phyloP scores from a whole-genome alignment of 139 green algal species.

The Trebouxia sp. region DNA sequence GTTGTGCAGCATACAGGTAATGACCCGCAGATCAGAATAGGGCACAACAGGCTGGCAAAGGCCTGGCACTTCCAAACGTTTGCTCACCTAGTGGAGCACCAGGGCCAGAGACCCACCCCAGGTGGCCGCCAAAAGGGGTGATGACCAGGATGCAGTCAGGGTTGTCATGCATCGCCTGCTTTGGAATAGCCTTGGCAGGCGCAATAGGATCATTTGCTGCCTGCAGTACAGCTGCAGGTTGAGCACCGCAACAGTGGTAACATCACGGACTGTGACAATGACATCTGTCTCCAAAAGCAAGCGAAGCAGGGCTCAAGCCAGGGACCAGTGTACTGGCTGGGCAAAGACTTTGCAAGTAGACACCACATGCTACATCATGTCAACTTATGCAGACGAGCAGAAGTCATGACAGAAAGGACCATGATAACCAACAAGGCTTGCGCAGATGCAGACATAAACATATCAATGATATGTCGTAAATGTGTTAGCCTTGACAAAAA shows the following conservation, averaged over 20 bases:
- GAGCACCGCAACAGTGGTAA: too few species aligned
- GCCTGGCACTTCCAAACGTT: background rate
- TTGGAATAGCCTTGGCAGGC: constrained; percentile 73
- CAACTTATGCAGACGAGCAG: background rate
- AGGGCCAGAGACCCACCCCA: constrained; percentile 73
- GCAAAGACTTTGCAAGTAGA: too few species aligned
- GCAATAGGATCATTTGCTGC: constrained; percentile 90
- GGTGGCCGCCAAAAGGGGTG: constrained; percentile 76
- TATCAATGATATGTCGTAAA: too few species aligned
- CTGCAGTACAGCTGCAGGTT: constrained; percentile 38
- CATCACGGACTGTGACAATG: too few species aligned
- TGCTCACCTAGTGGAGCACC: constrained; percentile 52
- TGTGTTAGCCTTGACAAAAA: too few species aligned
- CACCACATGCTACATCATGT: background rate
- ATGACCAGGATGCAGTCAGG: constrained; percentile 65
- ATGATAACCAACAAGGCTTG: background rate
- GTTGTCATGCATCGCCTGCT: constrained; percentile 63
- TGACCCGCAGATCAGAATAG: background rate
- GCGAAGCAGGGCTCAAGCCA: background rate
- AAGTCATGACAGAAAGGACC: background rate
- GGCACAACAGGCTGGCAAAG: background rate
- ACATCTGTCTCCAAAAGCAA: background rate
- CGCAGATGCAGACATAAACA: too few species aligned
- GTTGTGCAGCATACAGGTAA: background rate
- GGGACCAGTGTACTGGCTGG: too few species aligned